Conservation (phyloP, 2,329 filamentous ascomycete genomes). For the Pseudogymnoascus verrucosus region DNA sequence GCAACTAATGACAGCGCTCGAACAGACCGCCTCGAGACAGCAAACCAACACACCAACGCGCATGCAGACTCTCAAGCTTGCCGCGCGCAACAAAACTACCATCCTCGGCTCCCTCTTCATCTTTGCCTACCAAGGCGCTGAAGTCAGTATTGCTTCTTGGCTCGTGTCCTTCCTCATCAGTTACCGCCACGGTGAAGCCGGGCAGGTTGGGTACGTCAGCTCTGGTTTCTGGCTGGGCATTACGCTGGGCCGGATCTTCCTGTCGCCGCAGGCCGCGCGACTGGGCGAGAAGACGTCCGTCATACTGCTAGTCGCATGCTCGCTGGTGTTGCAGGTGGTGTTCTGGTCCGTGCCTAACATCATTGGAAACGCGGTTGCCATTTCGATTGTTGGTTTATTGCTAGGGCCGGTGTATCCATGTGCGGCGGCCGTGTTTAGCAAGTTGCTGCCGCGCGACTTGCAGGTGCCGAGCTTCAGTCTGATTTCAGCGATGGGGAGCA, state of each 20-base stretch:
- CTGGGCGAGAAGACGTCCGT: slow-evolving; percentile 67
- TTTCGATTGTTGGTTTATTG: slow-evolving; percentile 63
- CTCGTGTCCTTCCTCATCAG: slow-evolving; percentile 77
- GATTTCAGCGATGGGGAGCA: slow-evolving; percentile 61
- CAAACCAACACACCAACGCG: slow-evolving; percentile 17
- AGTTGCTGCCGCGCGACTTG: slow-evolving; percentile 49
- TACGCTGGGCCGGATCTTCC: slow-evolving; percentile 64
- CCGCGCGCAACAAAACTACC: slow-evolving; percentile 38
- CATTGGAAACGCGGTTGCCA: slow-evolving; percentile 59
- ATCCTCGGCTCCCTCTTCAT: slow-evolving; percentile 73
- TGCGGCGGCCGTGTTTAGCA: slow-evolving; percentile 55
- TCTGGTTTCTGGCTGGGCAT: slow-evolving; percentile 66
- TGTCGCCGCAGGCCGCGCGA: slow-evolving; percentile 57
- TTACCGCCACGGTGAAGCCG: slow-evolving; percentile 60
- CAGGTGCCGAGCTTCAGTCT: slow-evolving; percentile 58
- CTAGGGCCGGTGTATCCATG: slow-evolving; percentile 76
- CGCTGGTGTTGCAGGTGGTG: slow-evolving; percentile 62
- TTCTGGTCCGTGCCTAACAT: slow-evolving; percentile 73
- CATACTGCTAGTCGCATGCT: slow-evolving; percentile 50
- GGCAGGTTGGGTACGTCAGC: slow-evolving; percentile 71
- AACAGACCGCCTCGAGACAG: slow-evolving; percentile 31
- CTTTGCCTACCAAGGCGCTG: slow-evolving; percentile 78
- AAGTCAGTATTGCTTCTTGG: slow-evolving; percentile 80
- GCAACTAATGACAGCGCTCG: slow-evolving; percentile 35
- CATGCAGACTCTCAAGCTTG: slow-evolving; percentile 32